Conservation (phyloP, 2,329 filamentous ascomycete genomes). For the Gliomastix tumulicola region DNA sequence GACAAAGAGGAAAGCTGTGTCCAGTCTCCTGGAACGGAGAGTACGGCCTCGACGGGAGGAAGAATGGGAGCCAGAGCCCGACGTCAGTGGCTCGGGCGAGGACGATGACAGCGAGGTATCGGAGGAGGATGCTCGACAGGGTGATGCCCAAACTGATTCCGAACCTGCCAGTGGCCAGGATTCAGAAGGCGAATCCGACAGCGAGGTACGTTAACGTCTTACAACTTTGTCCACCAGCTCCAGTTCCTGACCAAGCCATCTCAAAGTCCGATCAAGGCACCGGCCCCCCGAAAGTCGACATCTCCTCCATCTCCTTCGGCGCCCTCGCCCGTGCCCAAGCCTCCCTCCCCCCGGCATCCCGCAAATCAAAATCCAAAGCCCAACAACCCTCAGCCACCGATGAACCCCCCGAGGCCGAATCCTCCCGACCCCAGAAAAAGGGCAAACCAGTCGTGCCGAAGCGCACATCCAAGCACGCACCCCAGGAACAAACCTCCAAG, state of each 20-base stretch:
- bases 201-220: constrained; percentile 14
- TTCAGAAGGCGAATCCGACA: constrained; percentile 6
- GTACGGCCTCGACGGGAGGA: constrained; percentile 37
- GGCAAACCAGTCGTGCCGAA: constrained; percentile 10
- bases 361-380: constrained; percentile 21
- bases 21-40: constrained; percentile 28
- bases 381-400: too few relatives aligned
- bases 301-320: constrained; percentile 72
- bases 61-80: constrained; percentile 28
- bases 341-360: constrained; percentile 38
- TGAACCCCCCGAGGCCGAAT: constrained; percentile 9
- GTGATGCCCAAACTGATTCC: too few relatives aligned
- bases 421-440: constrained; percentile 21
- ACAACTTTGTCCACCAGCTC: neutral
- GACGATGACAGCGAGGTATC: constrained; percentile 20
- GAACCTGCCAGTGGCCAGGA: too few relatives aligned
- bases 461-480: constrained; percentile 77
- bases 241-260: neutral
- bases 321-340: constrained; percentile 84
- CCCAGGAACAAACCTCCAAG: constrained; percentile 75
- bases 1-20: constrained; percentile 29
- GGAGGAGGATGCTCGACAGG: constrained; percentile 15
- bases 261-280: constrained; percentile 17
- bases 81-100: constrained; percentile 8
- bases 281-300: constrained; percentile 28